A percentile compares a stretch with the other conserved stretches of the same genome.
Evolutionary conservation across 2,329 filamentous ascomycete species (phyloP).

Genomic region (Fusarium tjaetaba): DNA sequence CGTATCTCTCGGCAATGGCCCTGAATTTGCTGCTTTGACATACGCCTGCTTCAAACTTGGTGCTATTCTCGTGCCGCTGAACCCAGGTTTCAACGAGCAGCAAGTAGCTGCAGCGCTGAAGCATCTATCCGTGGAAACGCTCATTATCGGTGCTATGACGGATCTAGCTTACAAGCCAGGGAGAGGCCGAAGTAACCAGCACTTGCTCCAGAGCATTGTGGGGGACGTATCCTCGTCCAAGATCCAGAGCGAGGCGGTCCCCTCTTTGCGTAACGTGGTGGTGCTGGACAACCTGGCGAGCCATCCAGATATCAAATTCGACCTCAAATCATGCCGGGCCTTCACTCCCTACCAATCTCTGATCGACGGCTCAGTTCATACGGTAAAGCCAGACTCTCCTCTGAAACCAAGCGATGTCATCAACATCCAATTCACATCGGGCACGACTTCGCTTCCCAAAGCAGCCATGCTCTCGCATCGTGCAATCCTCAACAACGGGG

Average conservation of each 20-base stretch:
- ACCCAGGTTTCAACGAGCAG: constrained; percentile 83
- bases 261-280: constrained; percentile 76
- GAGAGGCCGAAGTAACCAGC: constrained; percentile 62
- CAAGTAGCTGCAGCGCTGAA: constrained; percentile 83
- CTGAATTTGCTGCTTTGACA: constrained; percentile 84
- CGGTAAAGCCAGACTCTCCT: constrained; percentile 56
- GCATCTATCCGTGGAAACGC: constrained; percentile 76
- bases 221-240: constrained; percentile 51
- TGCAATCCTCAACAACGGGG: constrained; percentile 92
- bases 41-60: constrained; percentile 95
- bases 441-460: constrained; percentile 92
- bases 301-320: constrained; percentile 58
- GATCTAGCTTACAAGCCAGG: constrained; percentile 76
- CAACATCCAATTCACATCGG: constrained; percentile 97
- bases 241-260: constrained; percentile 62
- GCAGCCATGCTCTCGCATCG: constrained; percentile 88
- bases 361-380: constrained; percentile 44
- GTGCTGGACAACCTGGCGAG: constrained; percentile 78
- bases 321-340: constrained; percentile 52
- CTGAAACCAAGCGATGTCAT: constrained; percentile 75
- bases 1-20: constrained; percentile 84
- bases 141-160: constrained; percentile 88
- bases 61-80: constrained; percentile 92
- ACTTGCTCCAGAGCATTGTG: constrained; percentile 57
- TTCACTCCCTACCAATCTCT: constrained; percentile 60